Base-by-base conservation (phyloP, 1,284 basidiomycete genomes). In the Leccinum huronense region DNA sequence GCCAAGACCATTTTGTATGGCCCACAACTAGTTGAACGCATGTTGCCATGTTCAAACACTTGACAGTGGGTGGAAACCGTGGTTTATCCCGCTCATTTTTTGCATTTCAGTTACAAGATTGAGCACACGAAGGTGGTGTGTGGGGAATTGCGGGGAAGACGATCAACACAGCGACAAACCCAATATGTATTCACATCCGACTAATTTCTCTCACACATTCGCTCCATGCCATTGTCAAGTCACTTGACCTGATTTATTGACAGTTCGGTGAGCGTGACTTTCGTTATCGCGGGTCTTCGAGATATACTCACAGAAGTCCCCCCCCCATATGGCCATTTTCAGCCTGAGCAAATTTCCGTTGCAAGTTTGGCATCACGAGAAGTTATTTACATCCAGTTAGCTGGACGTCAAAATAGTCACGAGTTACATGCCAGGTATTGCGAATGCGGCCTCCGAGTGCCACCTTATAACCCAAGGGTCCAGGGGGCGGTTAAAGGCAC, bases 251-350 rank as follows among this genome's bases (percentile, higher is more conserved):
- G 7, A 16, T 27, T 14, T 11, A 36, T 36, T 27, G 38, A 27
- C 16, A 9, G 10, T 61, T 48, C 19, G 10, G 33, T 61, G n/a
- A 27, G 62, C 4, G 40, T 42, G 40, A 31, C 30, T 9, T 65
- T 33, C 56, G n/a, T 58, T 30, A 54, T 59, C 23, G 58, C 54
- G 66, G 63, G n/a, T 45, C 38, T 51, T 66, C 61, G 70, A 51
- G 33, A 66, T 62, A 58, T 57, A 16, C 11, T 13, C 27, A 38
- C n/a, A 5, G 31, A 11, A 33, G 38, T 36, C 16, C 19, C 45
- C 19, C 19, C 3, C 19, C 14, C 48, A 57, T 38, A 10, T 31
- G 27, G 31, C 10, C 27, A 55, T 48, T 64, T 62, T 6, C 30
- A 40, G 45, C 9, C 7, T 2, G 13, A 19, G 7, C 9, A 56